Conservation (phyloP, 2,329 filamentous ascomycete genomes). For the Exutisphaerella laricina region DNA sequence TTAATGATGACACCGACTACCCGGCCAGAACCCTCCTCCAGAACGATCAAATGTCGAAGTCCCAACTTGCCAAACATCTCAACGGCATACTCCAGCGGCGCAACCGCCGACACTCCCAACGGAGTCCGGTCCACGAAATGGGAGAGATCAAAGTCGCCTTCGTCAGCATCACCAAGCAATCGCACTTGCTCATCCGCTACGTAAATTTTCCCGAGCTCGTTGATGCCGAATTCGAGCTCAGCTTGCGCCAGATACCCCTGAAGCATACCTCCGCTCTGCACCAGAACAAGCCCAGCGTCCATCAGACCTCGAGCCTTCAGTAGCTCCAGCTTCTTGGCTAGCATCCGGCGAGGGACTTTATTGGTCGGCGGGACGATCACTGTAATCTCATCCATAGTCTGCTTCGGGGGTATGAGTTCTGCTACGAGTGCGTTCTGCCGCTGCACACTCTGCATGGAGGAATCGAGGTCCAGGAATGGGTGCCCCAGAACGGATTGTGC, state of each 20-base stretch:
- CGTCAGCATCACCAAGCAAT: constrained; percentile 35
- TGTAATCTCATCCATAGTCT: constrained; percentile 54
- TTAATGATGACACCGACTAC: constrained; percentile 54
- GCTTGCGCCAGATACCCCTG: constrained; percentile 53
- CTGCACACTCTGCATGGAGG: constrained; percentile 42
- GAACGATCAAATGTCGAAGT: constrained; percentile 45
- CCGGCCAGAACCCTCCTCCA: constrained; percentile 47
- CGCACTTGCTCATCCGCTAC: constrained; percentile 33
- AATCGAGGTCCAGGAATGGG: constrained; percentile 53
- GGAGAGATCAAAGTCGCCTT: constrained; percentile 41
- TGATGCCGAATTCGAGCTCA: constrained; percentile 49
- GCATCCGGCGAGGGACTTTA: constrained; percentile 38
- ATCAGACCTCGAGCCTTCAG: constrained; percentile 49
- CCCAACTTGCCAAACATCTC: constrained; percentile 57
- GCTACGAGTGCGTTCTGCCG: constrained; percentile 37
- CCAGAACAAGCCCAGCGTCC: constrained; percentile 54
- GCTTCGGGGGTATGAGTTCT: constrained; percentile 47
- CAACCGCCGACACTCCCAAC: constrained; percentile 45
- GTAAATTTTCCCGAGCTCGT: constrained; percentile 34
- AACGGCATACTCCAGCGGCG: constrained; percentile 54
- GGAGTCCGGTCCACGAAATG: constrained; percentile 52
- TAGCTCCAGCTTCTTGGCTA: constrained; percentile 44
- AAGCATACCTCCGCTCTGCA: constrained; percentile 44
- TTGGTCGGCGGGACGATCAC: constrained; percentile 43
- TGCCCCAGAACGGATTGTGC: constrained; percentile 55